phyloP scores from a whole-genome alignment of 2,329 filamentous ascomycete genomes.

The Fusarium sp. region DNA sequence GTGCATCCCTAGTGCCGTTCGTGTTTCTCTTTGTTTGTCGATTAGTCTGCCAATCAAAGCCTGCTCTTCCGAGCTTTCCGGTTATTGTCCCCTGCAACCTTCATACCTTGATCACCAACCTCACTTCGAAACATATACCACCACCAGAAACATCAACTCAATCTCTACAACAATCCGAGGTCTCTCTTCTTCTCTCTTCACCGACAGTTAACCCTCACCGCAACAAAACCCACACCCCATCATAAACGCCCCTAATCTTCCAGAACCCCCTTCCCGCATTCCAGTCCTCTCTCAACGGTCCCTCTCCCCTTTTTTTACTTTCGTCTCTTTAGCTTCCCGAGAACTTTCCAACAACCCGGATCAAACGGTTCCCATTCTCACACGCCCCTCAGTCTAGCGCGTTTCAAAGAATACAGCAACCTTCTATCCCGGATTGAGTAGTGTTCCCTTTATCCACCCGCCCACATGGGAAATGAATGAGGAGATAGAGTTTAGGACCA shows the following conservation, averaged over 20 bases:
- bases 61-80: background rate
- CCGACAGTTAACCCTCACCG: constrained; percentile 3
- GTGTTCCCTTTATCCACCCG: background rate
- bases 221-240: constrained; percentile 12
- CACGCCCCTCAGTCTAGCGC: constrained; percentile 21
- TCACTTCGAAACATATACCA: background rate
- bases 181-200: background rate
- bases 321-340: constrained; percentile 14
- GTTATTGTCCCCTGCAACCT: background rate
- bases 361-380: constrained; percentile 14
- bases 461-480: background rate
- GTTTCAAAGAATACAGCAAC: background rate
- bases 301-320: constrained; percentile 21
- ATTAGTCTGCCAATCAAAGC: background rate
- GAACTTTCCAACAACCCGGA: constrained; percentile 10
- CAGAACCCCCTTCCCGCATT: constrained; percentile 32
- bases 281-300: constrained; percentile 24
- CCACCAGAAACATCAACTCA: background rate
- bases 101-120: background rate
- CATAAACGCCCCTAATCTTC: constrained; percentile 12
- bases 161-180: background rate
- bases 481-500: constrained; percentile 18
- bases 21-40: background rate
- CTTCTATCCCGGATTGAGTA: background rate
- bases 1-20: background rate